These are phyloP conservation scores for Serendipita sp. DNA, from an alignment of 1,284 basidiomycete species.

Conservation along the genomic window DNA sequence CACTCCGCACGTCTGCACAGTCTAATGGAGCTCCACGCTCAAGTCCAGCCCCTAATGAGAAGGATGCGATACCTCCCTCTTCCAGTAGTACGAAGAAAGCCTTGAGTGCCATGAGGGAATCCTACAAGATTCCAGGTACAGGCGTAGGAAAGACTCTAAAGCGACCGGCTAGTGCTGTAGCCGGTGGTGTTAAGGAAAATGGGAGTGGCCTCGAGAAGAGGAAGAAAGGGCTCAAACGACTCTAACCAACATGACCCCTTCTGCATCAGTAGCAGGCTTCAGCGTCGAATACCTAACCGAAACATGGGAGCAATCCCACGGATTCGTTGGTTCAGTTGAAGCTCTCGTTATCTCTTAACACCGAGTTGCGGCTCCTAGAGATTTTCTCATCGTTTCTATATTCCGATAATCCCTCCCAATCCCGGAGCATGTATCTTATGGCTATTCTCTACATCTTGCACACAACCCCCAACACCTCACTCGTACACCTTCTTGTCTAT, in stretches of 20 bases:
- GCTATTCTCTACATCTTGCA: too few species aligned
- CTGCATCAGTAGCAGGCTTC: too few species aligned
- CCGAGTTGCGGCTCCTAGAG: too few species aligned
- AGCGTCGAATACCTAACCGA: too few species aligned
- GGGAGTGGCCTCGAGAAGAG: slow-evolving; percentile 44
- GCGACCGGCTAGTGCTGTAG: slow-evolving; percentile 39
- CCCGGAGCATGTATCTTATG: too few species aligned
- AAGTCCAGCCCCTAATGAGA: slow-evolving; percentile 50
- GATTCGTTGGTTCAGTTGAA: too few species aligned
- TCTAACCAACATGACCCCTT: slow-evolving; percentile 25
- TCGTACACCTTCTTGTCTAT: too few species aligned
- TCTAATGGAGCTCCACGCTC: slow-evolving; percentile 36
- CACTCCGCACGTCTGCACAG: slow-evolving; percentile 24
- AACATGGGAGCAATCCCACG: too few species aligned
- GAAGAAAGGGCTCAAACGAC: slow-evolving; percentile 69
- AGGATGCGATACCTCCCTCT: slow-evolving; percentile 23
- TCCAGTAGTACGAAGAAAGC: slow-evolving; percentile 23
- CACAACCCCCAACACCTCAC: too few species aligned
- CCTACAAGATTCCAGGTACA: slow-evolving; percentile 16
- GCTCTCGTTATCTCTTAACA: too few species aligned
- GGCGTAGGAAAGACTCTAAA: slow-evolving; percentile 47
- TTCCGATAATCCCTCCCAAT: too few species aligned
- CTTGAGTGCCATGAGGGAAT: slow-evolving; percentile 15
- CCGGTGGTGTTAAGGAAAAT: slow-evolving; percentile 24
- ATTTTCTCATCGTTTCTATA: too few species aligned